Evolutionary conservation across 768 basidiomycete species (phyloP), one percentile per base, ranked within the genome.

Genomic region (Rhizopogon vinicolor): DNA sequence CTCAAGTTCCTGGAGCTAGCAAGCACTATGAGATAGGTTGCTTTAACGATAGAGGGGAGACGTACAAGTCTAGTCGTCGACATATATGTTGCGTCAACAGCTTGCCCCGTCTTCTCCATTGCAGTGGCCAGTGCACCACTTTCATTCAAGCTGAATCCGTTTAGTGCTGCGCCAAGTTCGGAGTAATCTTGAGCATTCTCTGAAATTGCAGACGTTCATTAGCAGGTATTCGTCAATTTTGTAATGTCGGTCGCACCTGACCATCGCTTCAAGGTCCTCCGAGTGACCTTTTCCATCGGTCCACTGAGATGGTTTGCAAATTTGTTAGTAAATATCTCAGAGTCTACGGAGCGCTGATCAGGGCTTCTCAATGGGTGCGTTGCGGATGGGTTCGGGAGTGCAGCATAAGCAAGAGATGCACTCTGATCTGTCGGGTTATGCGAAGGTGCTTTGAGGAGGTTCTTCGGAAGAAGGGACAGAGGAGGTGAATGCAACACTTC

Each of bases 51-150:
- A 19, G 52, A 41, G 55, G 44, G 57, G 39, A 13, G 14, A 69
- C 86, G 65, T 60, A 94, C 94, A 60, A 98, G 79, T 68, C 85
- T 85, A 31, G 91, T 89, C 22, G 97, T 97, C 6, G 91, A 89
- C 72, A 98, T 83, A 69, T 93, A 98, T 9, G 93, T 96, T 3
- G 89, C 80, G 71, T 99, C 97, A 44, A 93, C 83, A 14, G 97
- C 97, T 70, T 98, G 96, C 1, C 97, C 97, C 1, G 94, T 94
- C 74, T 92, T 95, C 76, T 99, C 97, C 58, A 98, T 83, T 8
- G 96, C 91, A 55, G 80, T 71, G n/a, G 91, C 83, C 19, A 96
- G 74, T 37, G 77, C 73, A 1, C 83, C 85, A 33, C 70, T 78
- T 76, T 97, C 93, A 62, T 91, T 95, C 58, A 97, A 75, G 68